Evolutionary conservation across 2,329 filamentous ascomycete species (phyloP), one percentile per base, ranked within the genome.

Genomic region (Sclerotinia subarctica): DNA sequence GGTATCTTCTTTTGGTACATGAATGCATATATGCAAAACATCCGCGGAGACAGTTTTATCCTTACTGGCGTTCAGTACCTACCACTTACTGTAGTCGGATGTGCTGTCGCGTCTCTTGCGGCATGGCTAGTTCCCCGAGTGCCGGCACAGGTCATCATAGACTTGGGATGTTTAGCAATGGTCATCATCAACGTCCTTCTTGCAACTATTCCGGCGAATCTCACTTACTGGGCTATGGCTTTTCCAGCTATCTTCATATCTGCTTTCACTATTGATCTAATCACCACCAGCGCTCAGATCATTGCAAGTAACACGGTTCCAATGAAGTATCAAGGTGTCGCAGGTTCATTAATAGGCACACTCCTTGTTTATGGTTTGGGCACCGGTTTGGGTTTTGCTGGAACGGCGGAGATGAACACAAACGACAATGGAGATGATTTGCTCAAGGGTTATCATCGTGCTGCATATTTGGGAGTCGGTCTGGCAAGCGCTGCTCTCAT

Each of bases 241-340:
- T 85, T 85, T 62, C 81, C 76, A 0, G 78, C 77, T 2, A 75
- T 77, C 21, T 67, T 80, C 5, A 70, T 80, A 11, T 70, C 72
- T 53, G 77, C 79, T 2, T 72, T 81, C 71, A 82, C 81, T 42
- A 82, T 82, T 0, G 84, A 86, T 69, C 80, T 85, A 2, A 78
- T 84, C 6, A 84, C 81, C 65, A 81, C 82, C 0, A 82, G 82
- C 0, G 82, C 82, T 0, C 82, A 85, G 69, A 82, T 86, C 5
- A 84, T 86, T 66, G 82, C 83, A 0, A 85, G 82, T 63, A 85
- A 85, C 66, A 80, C 79, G 0, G 84, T 86, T 3, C 75, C 73
- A 5, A 77, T 79, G 3, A 76, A 78, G 11, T 77, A 85, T 26
- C 82, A 86, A 67, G 84, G 84, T 0, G 77, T 84, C 6, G 84